Evolutionary conservation across 495 filamentous ascomycete species (phyloP), one percentile per base, ranked within the genome.

Genomic region (Daldinia concentrica): DNA sequence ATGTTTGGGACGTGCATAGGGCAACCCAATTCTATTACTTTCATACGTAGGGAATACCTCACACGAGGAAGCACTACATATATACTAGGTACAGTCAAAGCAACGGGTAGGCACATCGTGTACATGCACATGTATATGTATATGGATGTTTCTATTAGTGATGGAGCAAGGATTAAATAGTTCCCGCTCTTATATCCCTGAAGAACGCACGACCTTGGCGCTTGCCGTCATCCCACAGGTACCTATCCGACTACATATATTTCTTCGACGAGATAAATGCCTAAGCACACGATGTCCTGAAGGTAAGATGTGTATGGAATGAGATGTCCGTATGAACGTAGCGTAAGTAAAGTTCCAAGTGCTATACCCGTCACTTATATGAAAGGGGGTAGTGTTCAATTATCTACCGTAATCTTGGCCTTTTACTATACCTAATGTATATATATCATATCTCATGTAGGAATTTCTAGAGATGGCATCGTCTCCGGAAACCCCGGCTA

Each of bases 111-210:
- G 43, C 19, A 48, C 43, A 48, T 48, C 9, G 50, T 54, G 22
- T 54, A 54, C 27, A 29, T 30, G 26, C 26, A 39, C 19, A 24
- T 34, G 19, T 36, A 58, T 58, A 39, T 37, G 11, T 57, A 36
- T 37, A 3, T 37, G 55, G 52, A 17, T 26, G 30, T 56, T 56
- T 56, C 2, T 56, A 34, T 56, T 12, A 37, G 55, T 58, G 55
- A 58, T 58, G 34, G 55, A 64, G 48, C 67, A 69, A 59, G 67
- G 67, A 22, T 64, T 15, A 43, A 24, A 61, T 70, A 64, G 67
- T 54, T 70, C 55, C 67, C 67, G 67, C 56, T 36, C 45, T 56
- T 56, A 34, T 56, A 70, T 61, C 67, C 67, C 58, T 41, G 48
- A 60, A 61, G 67, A 64, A 54, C 48, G 55, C 45, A 36, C 34